phyloP scores from a whole-genome alignment of 495 filamentous ascomycete genomes.

The Trichoderma reesei region DNA sequence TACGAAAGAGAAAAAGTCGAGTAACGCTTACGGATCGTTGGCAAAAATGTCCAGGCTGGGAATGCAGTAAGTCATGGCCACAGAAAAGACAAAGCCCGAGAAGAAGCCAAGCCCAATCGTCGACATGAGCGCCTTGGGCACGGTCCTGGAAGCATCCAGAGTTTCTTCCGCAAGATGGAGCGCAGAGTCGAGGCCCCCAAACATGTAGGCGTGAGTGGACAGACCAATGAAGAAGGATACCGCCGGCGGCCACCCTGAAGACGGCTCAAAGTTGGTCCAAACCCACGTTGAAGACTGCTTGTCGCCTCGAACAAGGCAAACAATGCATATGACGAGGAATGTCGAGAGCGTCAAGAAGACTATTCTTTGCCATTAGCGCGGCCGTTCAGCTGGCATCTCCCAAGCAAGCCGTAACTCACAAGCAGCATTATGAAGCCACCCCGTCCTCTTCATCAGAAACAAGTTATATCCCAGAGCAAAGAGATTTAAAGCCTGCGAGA shows the following conservation, averaged over 20 bases:
- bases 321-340: neutral
- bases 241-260: neutral
- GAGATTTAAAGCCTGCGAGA: neutral
- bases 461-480: neutral
- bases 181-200: neutral
- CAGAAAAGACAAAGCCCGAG: slow-evolving; percentile 1
- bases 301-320: neutral
- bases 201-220: neutral
- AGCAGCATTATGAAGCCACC: neutral
- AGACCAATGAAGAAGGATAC: slow-evolving; percentile 3
- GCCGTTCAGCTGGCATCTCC: neutral
- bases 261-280: neutral
- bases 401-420: neutral
- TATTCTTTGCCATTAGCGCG: neutral
- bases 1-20: neutral
- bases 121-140: neutral
- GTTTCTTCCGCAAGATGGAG: slow-evolving; percentile 2
- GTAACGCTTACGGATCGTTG: neutral
- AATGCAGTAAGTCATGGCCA: neutral
- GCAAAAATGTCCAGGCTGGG: neutral
- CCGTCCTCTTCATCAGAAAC: neutral
- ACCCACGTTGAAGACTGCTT: neutral
- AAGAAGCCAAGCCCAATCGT: neutral
- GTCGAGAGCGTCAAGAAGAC: neutral
- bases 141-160: neutral